These are phyloP conservation scores for Quercus engelmannii DNA, from an alignment of 306 rosid genomes.

Conservation along the genomic window DNA sequence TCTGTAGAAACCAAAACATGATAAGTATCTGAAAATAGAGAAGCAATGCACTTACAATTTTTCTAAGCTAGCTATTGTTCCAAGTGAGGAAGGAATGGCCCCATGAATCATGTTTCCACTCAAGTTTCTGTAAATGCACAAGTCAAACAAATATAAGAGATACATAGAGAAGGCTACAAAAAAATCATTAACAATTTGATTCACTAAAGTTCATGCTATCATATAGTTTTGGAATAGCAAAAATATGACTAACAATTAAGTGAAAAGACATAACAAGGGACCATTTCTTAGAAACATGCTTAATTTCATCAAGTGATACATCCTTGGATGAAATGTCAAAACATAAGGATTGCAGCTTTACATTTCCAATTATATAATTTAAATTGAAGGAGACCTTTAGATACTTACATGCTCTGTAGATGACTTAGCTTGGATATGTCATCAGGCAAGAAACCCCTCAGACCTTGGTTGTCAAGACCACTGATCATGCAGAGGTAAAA, in stretches of 20 bases:
- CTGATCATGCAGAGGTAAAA: slow-evolving; percentile 51
- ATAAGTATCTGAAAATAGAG: slow-evolving; percentile 1
- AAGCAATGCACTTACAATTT: slow-evolving; percentile 60
- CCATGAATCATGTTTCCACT: slow-evolving; percentile 86
- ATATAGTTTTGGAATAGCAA: neutral
- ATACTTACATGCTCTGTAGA: slow-evolving; percentile 77
- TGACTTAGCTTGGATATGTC: slow-evolving; percentile 71
- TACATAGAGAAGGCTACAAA: slow-evolving; percentile 13
- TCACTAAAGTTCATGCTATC: neutral
- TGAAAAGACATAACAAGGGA: neutral
- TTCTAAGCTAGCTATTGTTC: slow-evolving; percentile 63
- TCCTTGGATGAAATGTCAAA: neutral
- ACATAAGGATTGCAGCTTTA: neutral
- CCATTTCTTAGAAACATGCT: neutral
- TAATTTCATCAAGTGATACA: slow-evolving; percentile 16
- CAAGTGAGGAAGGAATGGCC: slow-evolving; percentile 74
- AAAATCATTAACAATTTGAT: neutral
- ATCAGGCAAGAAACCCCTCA: slow-evolving; percentile 72
- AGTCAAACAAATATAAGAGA: slow-evolving; percentile 24
- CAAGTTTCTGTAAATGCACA: slow-evolving; percentile 59
- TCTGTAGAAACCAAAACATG: neutral
- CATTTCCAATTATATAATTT: neutral
- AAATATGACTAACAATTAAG: neutral
- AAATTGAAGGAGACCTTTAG: slow-evolving; percentile 4
- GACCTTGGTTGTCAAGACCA: slow-evolving; percentile 90